Evolutionary conservation across 345 rosid species (phyloP).

Genomic region (Nephelium lappaceum): DNA sequence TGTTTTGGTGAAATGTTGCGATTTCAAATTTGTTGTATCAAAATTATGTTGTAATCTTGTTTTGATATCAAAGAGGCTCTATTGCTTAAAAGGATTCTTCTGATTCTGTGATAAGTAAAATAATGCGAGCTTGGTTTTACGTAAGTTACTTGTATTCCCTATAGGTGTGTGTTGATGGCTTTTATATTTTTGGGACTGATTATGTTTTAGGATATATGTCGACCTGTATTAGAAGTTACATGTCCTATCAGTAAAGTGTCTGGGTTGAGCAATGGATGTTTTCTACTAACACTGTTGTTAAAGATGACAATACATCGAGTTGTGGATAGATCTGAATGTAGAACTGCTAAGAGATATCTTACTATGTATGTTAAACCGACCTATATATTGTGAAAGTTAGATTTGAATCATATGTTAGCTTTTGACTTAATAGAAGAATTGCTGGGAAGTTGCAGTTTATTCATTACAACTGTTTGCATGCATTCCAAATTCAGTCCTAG

Average conservation of each 20-base stretch:
- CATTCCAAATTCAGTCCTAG: not conserved
- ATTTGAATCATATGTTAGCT: not conserved
- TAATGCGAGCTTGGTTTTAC: not conserved
- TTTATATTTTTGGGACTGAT: too few relatives aligned
- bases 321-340: not conserved
- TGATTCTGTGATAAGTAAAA: not conserved
- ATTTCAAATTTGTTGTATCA: not conserved
- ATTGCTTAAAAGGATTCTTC: not conserved
- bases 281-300: not conserved
- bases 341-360: not conserved
- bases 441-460: not conserved
- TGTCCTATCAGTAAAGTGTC: not conserved
- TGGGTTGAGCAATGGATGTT: not conserved
- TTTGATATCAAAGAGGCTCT: not conserved
- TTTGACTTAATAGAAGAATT: not conserved
- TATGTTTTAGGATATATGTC: too few relatives aligned
- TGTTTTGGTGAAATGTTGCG: not conserved
- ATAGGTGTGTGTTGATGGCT: not conserved
- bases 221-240: too few relatives aligned
- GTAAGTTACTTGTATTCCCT: not conserved
- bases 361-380: not conserved
- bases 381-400: not conserved
- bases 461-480: not conserved
- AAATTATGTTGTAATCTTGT: not conserved
- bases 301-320: not conserved